A percentile compares a stretch with the other conserved stretches of the same genome.
phyloP scores from a whole-genome alignment of 148 eudicot species.

The Pharnaceum exiguum region DNA sequence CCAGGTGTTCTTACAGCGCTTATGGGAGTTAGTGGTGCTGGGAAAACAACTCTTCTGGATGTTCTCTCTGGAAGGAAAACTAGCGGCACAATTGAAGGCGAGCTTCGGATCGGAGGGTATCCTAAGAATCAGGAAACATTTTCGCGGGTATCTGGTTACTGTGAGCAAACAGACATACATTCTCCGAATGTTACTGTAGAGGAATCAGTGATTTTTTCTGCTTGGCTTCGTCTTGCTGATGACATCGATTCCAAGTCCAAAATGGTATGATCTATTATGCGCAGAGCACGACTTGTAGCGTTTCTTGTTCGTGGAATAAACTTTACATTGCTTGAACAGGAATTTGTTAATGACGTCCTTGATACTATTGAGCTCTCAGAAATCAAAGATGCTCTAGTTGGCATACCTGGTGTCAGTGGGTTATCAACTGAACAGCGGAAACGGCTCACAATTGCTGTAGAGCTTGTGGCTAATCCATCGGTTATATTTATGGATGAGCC shows the following conservation, averaged over 20 bases:
- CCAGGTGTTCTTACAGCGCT: conserved; percentile 81
- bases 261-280: conserved; percentile 35
- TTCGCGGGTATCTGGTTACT: conserved; percentile 75
- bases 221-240: conserved; percentile 76
- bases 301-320: not conserved
- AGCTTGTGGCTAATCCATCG: conserved; percentile 85
- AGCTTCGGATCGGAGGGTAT: conserved; percentile 61
- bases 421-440: conserved; percentile 83
- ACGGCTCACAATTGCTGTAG: conserved; percentile 77
- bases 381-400: conserved; percentile 61
- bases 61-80: conserved; percentile 86
- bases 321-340: conserved; percentile 25
- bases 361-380: conserved; percentile 68
- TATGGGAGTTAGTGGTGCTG: conserved; percentile 93
- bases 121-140: conserved; percentile 72
- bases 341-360: conserved; percentile 67
- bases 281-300: not conserved
- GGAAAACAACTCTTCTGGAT: conserved; percentile 87
- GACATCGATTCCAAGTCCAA: conserved; percentile 51
- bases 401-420: conserved; percentile 56
- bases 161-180: conserved; percentile 85
- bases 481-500: conserved; percentile 90
- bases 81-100: conserved; percentile 67
- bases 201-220: conserved; percentile 76
- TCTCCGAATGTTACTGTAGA: conserved; percentile 73